Evolutionary conservation across 2,329 filamentous ascomycete species (phyloP), one percentile per base, ranked within the genome.

Genomic region (Alternaria panax): DNA sequence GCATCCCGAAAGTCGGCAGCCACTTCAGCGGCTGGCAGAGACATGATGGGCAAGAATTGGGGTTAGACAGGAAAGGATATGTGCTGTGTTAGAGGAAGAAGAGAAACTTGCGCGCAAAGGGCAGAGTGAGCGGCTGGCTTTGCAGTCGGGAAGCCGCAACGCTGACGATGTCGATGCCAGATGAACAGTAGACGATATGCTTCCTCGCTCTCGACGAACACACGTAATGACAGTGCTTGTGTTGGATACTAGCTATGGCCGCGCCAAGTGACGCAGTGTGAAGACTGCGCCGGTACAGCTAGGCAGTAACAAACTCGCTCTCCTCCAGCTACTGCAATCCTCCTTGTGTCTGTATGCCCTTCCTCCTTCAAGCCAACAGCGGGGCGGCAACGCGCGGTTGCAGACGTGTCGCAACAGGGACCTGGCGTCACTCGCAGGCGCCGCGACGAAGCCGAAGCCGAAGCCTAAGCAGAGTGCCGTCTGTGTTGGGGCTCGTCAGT

Each of bases 1-100:
- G 93, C 95, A 75, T 92, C 91, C 78, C 91, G 92, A 82, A 97
- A 99, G 81, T 98, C 95, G 80, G 94, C 91, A 64, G 93, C 93
- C 71, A 99, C 92, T 81, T 96, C 93, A 78, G 92, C 92, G 65
- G 91, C 89, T 67, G 83, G 83, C 67, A 84, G 83, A 79, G 87
- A 87, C 87, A 90, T 90, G 82, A 80, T 84, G 83, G 80, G 77
- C 78, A 74, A 69, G 51, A 50, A 59, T 51, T 66, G 57, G 53
- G 55, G 70, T 73, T 72, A 75, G 69, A 64, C 41, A 57, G 62
- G 59, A 63, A 53, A 18, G 34, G 46, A 51, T 59, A 41, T 46
- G 46, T 60, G 53, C 45, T 59, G 46, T 59, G 52, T 59, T 54
- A 60, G 53, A 43, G 38, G 53, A 48, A 36, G 43, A 50, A 27